Evolutionary conservation across 1,284 basidiomycete genomes (phyloP), one percentile per base, ranked within the genome.

Genomic region (Heliocybe sulcata): DNA sequence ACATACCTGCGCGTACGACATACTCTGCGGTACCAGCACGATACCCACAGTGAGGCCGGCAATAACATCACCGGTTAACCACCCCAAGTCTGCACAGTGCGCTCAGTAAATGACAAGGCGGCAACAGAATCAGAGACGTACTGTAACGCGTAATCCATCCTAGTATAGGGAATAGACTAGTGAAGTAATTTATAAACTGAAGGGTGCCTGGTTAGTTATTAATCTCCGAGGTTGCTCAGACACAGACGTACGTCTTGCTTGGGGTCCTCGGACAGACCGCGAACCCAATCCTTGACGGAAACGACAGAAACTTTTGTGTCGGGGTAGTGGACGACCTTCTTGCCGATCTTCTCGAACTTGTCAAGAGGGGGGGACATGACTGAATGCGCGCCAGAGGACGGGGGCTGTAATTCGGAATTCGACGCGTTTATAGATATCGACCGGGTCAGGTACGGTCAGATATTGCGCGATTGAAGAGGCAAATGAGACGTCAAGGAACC

Each of bases 11-110:
- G 89, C 88, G 65, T 91, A 91, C 1, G 87, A 90, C 89, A 91
- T 91, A 60, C 83, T 77, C 68, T 97, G 94, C 0, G 94, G 94
- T 8, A 96, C 92, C 26, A 95, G 75, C 3, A 97, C 94, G 62
- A 94, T 86, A 35, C 94, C 94, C 58, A 96, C 92, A 0, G 94
- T 97, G 49, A 96, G 71, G 55, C 93, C 89, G 55, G 94, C 93
- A 61, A 97, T 83, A 26, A 96, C 65, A 71, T 97, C 94, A 50
- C 93, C 87, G 19, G 77, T 77, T 2, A 86, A 66, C 89, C 88
- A 91, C 29, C 81, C 83, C 38, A 82, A 56, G 67, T 92, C 87
- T 87, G 51, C 9, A 29, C 10, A 20, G n/a, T 26, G 6, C 4
- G 25, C 12, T 22, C 22, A 11, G 9, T 49, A 6, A 20, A 6